A percentile compares a stretch with the other conserved stretches of the same genome.
Evolutionary conservation across 768 basidiomycete genomes (phyloP).

Genomic region (Cyclocybe cylindracea): DNA sequence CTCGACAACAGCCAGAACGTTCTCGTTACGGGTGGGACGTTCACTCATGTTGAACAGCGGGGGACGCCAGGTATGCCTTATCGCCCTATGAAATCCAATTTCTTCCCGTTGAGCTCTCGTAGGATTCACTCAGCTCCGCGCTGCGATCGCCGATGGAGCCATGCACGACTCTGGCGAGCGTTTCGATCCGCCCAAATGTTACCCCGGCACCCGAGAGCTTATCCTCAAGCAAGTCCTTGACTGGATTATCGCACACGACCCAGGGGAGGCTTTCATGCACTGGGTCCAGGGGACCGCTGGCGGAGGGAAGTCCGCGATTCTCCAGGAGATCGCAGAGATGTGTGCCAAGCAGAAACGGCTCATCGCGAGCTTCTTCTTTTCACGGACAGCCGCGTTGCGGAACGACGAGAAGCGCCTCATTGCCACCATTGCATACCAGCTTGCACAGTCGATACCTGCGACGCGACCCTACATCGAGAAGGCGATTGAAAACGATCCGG

Average conservation of each 20-base stretch:
- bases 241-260: not conserved
- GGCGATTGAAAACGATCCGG: conserved; percentile 3
- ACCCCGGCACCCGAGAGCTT: conserved; percentile 9
- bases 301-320: conserved; percentile 3
- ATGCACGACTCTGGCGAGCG: conserved; percentile 14
- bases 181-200: conserved; percentile 12
- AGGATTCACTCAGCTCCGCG: too few species aligned
- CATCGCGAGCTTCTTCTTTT: conserved; percentile 8
- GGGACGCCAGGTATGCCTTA: too few species aligned
- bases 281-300: conserved; percentile 6
- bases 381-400: not conserved
- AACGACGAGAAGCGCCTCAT: not conserved
- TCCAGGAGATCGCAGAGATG: not conserved
- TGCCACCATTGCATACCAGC: conserved; percentile 5
- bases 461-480: conserved; percentile 3
- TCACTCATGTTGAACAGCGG: too few species aligned
- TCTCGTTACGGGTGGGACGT: too few species aligned
- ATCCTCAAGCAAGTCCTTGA: conserved; percentile 1
- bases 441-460: not conserved
- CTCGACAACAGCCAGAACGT: too few species aligned
- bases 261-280: not conserved
- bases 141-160: not conserved
- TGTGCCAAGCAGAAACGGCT: not conserved
- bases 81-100: too few species aligned
- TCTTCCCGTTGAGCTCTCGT: too few species aligned